A percentile compares a stretch with the other conserved stretches of the same genome.
Evolutionary conservation across 129 eudicot species (phyloP).

Genomic region (Artemisia argyi): DNA sequence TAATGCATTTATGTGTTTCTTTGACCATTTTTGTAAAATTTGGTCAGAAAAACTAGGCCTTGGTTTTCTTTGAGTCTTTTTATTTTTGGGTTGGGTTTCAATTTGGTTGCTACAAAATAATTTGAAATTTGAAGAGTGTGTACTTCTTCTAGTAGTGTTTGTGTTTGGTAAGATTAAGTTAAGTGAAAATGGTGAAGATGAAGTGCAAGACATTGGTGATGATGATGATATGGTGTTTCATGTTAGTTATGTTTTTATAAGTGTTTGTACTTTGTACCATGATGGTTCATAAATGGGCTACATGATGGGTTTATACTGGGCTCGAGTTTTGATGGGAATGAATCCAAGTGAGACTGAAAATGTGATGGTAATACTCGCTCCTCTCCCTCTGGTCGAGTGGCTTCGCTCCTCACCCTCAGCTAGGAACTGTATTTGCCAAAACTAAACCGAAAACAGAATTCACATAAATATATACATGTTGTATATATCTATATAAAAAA

Average conservation of each 20-base stretch:
- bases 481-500: no score
- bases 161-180: slow-evolving; percentile 18
- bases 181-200: slow-evolving; percentile 33
- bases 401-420: no score
- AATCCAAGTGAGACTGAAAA: no score
- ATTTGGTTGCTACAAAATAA: slow-evolving; percentile 24
- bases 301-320: no score
- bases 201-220: slow-evolving; percentile 20
- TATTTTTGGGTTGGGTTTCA: slow-evolving; percentile 38
- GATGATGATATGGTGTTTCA: slow-evolving; percentile 2
- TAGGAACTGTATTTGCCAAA: no score
- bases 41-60: slow-evolving; percentile 83
- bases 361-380: no score
- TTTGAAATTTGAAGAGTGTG: slow-evolving; percentile 22
- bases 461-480: no score
- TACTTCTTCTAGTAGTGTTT: not conserved
- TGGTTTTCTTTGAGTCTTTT: slow-evolving; percentile 71
- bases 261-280: not conserved
- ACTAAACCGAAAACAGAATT: no score
- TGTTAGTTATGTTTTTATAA: not conserved
- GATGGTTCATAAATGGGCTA: not conserved
- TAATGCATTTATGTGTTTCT: slow-evolving; percentile 38
- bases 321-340: no score
- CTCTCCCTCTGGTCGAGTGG: no score
- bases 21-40: slow-evolving; percentile 82